Evolutionary conservation across 495 filamentous ascomycete genomes (phyloP), one percentile per base, ranked within the genome.

Genomic region (Penicillium flavigenum): DNA sequence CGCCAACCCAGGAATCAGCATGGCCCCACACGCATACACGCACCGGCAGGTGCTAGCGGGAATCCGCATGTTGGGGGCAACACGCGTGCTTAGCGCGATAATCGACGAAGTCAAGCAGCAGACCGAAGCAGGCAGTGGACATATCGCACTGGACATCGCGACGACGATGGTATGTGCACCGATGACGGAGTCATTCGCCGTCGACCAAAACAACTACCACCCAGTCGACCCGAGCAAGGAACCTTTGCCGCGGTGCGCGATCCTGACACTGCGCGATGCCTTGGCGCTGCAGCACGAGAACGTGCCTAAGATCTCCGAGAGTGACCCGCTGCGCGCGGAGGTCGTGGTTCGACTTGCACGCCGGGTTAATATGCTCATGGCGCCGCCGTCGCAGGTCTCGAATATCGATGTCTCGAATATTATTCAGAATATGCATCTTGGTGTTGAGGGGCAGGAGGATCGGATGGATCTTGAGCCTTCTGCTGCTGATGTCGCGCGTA

Each of bases 131-230:
- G 81, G 81, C 22, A 84, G 80, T 59, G 82, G 81, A 14, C 79
- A 83, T 51, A 69, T 88, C 2, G 85, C 86, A 1, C 81, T 96
- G 45, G 92, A 97, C 64, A 78, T 96, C 32, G 86, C 83, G 3
- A 81, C 83, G 0, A 81, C 86, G 6, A 76, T 97, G 43, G 79
- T 96, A 59, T 89, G 87, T 67, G 83, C 90, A 1, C 90, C 86
- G 0, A 82, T 85, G 51, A 74, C 76, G 0, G 77, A 80, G 36
- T 75, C 72, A 8, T 77, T 76, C 58, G 68, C 75, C 38, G 66
- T 73, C 14, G 76, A 79, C 61, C 76, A 76, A 54, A 74, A 68
- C 47, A 69, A 54, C 29, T 72, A 74, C 53, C 72, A 78, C 38
- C 68, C 73, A 3, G 57, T 68, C 32, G 70, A 72, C 62, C 55